Evolutionary conservation across 345 rosid genomes (phyloP).

Genomic region (Clausena lansium): DNA sequence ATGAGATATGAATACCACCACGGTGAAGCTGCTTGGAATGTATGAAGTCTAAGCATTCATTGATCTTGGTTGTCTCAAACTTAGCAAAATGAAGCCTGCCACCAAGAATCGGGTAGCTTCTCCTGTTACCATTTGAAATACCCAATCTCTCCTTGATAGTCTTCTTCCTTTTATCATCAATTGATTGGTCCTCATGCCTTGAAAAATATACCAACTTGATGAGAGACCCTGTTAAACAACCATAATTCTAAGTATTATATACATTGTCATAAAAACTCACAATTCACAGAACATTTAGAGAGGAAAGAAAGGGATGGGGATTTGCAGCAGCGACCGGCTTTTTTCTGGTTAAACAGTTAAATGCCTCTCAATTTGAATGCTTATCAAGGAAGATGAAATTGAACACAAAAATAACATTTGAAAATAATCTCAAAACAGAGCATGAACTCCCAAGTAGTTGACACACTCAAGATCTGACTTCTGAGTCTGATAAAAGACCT

Average conservation of each 20-base stretch:
- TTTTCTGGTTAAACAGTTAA: neutral
- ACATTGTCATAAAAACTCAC: neutral
- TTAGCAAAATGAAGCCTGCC: slow-evolving; percentile 96
- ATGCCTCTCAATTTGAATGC: neutral
- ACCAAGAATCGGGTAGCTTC: slow-evolving; percentile 94
- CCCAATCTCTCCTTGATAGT: slow-evolving; percentile 74
- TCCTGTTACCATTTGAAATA: slow-evolving; percentile 69
- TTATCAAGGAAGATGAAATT: neutral
- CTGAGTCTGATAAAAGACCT: neutral
- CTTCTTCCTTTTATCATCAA: slow-evolving; percentile 67
- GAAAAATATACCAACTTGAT: slow-evolving; percentile 96
- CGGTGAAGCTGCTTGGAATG: slow-evolving; percentile 91
- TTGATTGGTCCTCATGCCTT: slow-evolving; percentile 77
- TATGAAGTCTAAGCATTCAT: slow-evolving; percentile 91
- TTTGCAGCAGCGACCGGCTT: neutral
- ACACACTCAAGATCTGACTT: neutral
- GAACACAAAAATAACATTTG: neutral
- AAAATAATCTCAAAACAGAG: neutral
- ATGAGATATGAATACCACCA: slow-evolving; percentile 43
- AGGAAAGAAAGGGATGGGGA: neutral
- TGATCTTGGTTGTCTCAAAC: slow-evolving; percentile 88
- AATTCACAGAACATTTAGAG: neutral
- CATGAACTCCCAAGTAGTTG: neutral
- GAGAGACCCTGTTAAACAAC: slow-evolving; percentile 71
- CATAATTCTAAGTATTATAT: neutral